phyloP scores from a whole-genome alignment of 768 basidiomycete genomes.

The Arthromyces matolae region DNA sequence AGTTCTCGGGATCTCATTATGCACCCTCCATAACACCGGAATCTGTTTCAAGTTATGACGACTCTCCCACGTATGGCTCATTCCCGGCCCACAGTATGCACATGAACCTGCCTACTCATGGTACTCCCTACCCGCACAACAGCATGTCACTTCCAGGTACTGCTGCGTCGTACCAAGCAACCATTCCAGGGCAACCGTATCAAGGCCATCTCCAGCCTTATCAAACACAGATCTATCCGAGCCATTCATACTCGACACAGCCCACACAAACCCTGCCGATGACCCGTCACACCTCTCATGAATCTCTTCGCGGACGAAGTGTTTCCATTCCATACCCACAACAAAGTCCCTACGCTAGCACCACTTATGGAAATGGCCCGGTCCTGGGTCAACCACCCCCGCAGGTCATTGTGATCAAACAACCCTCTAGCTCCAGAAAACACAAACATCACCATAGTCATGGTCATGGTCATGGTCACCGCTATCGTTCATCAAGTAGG shows the following conservation, averaged over 20 bases:
- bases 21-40: constrained; percentile 12
- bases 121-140: constrained; percentile 21
- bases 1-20: constrained; percentile 11
- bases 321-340: constrained; percentile 34
- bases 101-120: constrained; percentile 20
- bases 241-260: constrained; percentile 2
- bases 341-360: constrained; percentile 22
- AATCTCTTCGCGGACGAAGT: constrained; percentile 25
- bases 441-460: constrained; percentile 32
- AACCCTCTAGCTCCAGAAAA: constrained; percentile 18
- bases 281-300: constrained; percentile 21
- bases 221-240: constrained; percentile 1
- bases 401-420: constrained; percentile 29
- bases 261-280: constrained; percentile 23
- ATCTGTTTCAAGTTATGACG: constrained; percentile 7
- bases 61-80: constrained; percentile 20
- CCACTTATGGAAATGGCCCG: constrained; percentile 15
- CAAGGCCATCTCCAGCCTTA: background rate
- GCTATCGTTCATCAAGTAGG: constrained; percentile 18
- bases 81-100: constrained; percentile 19
- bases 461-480: constrained; percentile 21
- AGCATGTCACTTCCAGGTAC: constrained; percentile 21
- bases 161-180: constrained; percentile 20
- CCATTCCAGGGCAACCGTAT: background rate
- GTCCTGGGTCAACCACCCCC: constrained; percentile 18